Evolutionary conservation across 768 basidiomycete species (phyloP), one percentile per base, ranked within the genome.

Genomic region (Lactarius hatsudake): DNA sequence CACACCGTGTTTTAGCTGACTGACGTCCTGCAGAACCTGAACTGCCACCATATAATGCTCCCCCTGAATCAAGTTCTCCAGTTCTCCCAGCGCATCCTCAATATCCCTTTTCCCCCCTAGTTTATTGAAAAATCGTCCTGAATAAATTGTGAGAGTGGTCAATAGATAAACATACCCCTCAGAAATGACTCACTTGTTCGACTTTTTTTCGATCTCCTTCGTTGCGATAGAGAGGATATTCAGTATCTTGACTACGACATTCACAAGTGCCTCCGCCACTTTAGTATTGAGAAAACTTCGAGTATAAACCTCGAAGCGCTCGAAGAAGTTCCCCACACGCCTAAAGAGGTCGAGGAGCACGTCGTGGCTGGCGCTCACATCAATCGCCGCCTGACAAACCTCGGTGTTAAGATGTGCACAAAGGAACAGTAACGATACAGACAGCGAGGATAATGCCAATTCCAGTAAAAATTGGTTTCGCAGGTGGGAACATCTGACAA

Each of bases 401-500:
- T 34, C 34, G 2, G 1, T 12, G 20, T 57, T 23, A 36, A 23
- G 1, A 36, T 2, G 0, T 12, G 5, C 20, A 15, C 1, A 32
- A n/a, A 12, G 4, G 17, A 34, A 12, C 13, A 7, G 34, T 1
- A 15, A 42, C 18, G 20, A 56, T 13, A 18, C 56, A 5, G 43
- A 64, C 63, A 0, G 42, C 18, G 23, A 64, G 56, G 32, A 32
- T 6, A 32, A 64, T 18, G 15, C 43, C 30, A n/a, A 63, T 43
- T 2, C 28, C 62, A 26, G 40, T 20, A 30, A 56, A 63, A 2
- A 63, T 18, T 28, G 23, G 30, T 43, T n/a, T 43, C 1, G 55
- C 63, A 20, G 56, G 63, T 20, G 63, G 63, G 42, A 56, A 58
- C n/a, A 12, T 32, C 63, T 64, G 17, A 28, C 2, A 42, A 34